Evolutionary conservation across 768 basidiomycete species (phyloP).

Genomic region (Omphalotus guepiniiformis): DNA sequence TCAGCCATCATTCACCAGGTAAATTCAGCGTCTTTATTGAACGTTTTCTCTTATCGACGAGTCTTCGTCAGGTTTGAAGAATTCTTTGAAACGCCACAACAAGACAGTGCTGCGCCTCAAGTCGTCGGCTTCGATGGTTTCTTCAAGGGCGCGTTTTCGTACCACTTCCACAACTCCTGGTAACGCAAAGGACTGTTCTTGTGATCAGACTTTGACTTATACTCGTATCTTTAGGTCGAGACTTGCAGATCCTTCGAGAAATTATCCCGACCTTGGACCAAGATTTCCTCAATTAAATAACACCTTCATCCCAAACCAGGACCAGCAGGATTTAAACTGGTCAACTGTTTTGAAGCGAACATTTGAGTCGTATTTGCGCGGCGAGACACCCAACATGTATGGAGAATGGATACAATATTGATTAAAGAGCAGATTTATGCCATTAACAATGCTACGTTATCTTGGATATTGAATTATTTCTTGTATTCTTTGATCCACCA

Average conservation of each 20-base stretch:
- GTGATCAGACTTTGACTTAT: conserved; percentile 4
- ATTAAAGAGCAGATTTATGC: no score
- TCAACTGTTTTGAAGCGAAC: conserved; percentile 94
- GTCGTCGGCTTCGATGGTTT: conserved; percentile 93
- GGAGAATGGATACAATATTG: conserved; percentile 9
- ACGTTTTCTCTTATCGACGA: background rate
- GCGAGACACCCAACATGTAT: conserved; percentile 81
- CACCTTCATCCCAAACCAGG: conserved; percentile 20
- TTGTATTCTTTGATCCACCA: no score
- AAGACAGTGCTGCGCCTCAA: conserved; percentile 75
- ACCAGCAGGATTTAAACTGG: conserved; percentile 86
- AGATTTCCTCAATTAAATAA: conserved; percentile 44
- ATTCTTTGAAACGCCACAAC: conserved; percentile 79
- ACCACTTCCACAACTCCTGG: conserved; percentile 97
- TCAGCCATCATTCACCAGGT: conserved; percentile 52
- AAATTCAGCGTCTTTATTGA: conserved; percentile 74
- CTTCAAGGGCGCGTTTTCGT: conserved; percentile 93
- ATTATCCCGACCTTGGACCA: conserved; percentile 90
- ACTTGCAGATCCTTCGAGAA: conserved; percentile 87
- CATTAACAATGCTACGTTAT: no score
- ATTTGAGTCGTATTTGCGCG: conserved; percentile 89
- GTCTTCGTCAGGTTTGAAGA: conserved; percentile 68
- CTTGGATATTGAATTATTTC: no score
- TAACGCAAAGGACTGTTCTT: conserved; percentile 26
- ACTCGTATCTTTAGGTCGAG: conserved; percentile 67